These are phyloP conservation scores for Penicillium coprophilum DNA, from an alignment of 495 filamentous ascomycete species.

Conservation along the genomic window DNA sequence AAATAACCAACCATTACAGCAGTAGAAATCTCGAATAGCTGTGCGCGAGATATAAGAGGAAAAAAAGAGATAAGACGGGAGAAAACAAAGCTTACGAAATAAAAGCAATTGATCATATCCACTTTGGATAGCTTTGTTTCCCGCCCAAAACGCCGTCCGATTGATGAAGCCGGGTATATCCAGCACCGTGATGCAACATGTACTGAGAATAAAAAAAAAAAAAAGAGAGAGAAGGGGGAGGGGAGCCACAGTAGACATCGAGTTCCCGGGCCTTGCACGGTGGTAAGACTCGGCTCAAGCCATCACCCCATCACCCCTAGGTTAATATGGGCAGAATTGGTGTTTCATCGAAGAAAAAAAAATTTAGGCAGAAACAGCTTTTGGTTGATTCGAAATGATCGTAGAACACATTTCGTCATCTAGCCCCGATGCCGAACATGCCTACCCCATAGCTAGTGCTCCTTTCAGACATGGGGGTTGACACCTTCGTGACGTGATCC, in stretches of 20 bases:
- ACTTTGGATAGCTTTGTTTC: slow-evolving; percentile 29
- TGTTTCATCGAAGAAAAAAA: slow-evolving; percentile 20
- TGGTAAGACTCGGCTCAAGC: slow-evolving; percentile 2
- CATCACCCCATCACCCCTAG: slow-evolving; percentile 8
- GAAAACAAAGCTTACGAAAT: slow-evolving; percentile 19
- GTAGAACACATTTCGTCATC: slow-evolving; percentile 34
- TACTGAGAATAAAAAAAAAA: slow-evolving; percentile 39
- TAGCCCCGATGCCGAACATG: slow-evolving; percentile 51
- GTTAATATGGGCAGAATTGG: slow-evolving; percentile 8
- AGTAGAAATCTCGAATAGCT: slow-evolving; percentile 24
- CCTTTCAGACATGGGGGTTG: slow-evolving; percentile 46
- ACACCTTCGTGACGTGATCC: slow-evolving; percentile 48
- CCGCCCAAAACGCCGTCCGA: slow-evolving; percentile 46
- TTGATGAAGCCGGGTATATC: slow-evolving; percentile 55
- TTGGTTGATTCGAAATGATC: slow-evolving; percentile 22
- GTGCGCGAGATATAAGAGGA: slow-evolving; percentile 9
- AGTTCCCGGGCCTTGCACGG: neutral
- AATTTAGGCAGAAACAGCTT: slow-evolving; percentile 21
- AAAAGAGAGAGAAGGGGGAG: slow-evolving; percentile 15
- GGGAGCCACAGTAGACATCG: slow-evolving; percentile 17
- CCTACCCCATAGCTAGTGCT: slow-evolving; percentile 48
- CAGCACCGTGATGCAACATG: slow-evolving; percentile 56
- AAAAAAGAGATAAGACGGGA: slow-evolving; percentile 9
- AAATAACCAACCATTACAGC: slow-evolving; percentile 33
- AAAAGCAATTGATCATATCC: slow-evolving; percentile 32